Percentiles rank a stretch among this genome's conserved stretches.
Conservation (phyloP, 495 filamentous ascomycete species). For the Aspergillus steynii region DNA sequence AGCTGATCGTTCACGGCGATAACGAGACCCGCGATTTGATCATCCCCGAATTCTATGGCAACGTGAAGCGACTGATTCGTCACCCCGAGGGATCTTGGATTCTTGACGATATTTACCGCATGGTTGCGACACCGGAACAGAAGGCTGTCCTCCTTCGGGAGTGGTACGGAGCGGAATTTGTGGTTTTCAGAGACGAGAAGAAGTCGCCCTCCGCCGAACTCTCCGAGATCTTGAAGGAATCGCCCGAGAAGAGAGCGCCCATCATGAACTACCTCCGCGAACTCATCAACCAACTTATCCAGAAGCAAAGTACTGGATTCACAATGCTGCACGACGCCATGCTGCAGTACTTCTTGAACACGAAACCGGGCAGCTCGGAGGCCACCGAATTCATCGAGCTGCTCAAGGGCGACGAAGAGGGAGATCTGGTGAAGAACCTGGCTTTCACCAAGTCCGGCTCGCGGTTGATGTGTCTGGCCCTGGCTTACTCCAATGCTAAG, state of each 20-base stretch:
- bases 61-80: slow-evolving; percentile 87
- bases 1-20: slow-evolving; percentile 88
- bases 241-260: slow-evolving; percentile 80
- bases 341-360: slow-evolving; percentile 90
- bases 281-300: slow-evolving; percentile 83
- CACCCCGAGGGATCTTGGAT: slow-evolving; percentile 97
- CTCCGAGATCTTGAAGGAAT: slow-evolving; percentile 65
- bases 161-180: slow-evolving; percentile 96
- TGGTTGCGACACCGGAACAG: slow-evolving; percentile 78
- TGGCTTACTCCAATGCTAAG: slow-evolving; percentile 86
- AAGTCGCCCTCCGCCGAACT: slow-evolving; percentile 58
- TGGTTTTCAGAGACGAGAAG: slow-evolving; percentile 68
- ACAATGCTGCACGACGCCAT: slow-evolving; percentile 97
- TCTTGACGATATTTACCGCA: slow-evolving; percentile 91
- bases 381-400: slow-evolving; percentile 85
- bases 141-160: slow-evolving; percentile 82
- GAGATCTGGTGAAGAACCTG: slow-evolving; percentile 87
- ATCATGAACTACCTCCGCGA: slow-evolving; percentile 83
- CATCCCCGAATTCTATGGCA: slow-evolving; percentile 90
- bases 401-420: slow-evolving; percentile 85
- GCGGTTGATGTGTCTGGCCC: slow-evolving; percentile 71
- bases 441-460: slow-evolving; percentile 92
- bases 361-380: slow-evolving; percentile 72
- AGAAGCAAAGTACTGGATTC: slow-evolving; percentile 95
- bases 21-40: slow-evolving; percentile 80